Percentiles rank a stretch among this genome's conserved stretches.
Evolutionary conservation across 1,284 basidiomycete genomes (phyloP).

Genomic region (Trametes sp.): DNA sequence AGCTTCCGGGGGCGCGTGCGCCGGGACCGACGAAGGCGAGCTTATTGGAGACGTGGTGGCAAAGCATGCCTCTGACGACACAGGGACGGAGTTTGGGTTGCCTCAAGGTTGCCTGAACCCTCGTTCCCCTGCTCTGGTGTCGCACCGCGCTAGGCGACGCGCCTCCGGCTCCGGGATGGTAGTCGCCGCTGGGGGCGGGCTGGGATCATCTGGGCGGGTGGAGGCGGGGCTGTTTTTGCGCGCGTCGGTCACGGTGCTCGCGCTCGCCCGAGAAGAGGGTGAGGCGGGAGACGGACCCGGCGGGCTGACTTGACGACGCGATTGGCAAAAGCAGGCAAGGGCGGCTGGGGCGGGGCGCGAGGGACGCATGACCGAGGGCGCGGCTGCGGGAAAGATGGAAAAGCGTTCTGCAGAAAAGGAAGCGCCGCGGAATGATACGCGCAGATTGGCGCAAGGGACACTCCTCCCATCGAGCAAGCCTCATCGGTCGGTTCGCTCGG

Average conservation of each 20-base stretch:
- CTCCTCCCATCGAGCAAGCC: neutral
- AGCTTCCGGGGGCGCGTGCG: constrained; percentile 11
- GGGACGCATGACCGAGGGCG: neutral
- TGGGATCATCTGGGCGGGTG: neutral
- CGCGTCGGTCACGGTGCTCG: neutral
- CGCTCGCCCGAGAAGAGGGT: neutral
- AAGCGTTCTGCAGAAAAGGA: constrained; percentile 3
- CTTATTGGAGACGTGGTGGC: neutral
- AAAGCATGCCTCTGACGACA: constrained; percentile 7
- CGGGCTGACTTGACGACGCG: constrained; percentile 1
- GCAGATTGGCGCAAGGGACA: constrained; percentile 20
- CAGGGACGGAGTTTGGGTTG: constrained; percentile 1
- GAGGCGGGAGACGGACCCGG: neutral
- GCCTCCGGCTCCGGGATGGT: neutral
- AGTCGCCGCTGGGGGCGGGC: neutral
- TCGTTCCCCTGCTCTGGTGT: no score
- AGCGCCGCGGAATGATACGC: constrained; percentile 24
- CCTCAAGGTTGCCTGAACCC: neutral
- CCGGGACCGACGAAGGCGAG: constrained; percentile 1
- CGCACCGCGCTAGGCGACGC: no score
- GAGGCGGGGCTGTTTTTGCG: neutral
- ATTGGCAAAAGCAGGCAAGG: neutral
- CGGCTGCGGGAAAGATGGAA: constrained; percentile 10
- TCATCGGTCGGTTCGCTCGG: neutral
- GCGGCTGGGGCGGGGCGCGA: neutral